These are phyloP conservation scores for Fusarium sterilihyphosum DNA, from an alignment of 2,329 filamentous ascomycete genomes.

Conservation along the genomic window DNA sequence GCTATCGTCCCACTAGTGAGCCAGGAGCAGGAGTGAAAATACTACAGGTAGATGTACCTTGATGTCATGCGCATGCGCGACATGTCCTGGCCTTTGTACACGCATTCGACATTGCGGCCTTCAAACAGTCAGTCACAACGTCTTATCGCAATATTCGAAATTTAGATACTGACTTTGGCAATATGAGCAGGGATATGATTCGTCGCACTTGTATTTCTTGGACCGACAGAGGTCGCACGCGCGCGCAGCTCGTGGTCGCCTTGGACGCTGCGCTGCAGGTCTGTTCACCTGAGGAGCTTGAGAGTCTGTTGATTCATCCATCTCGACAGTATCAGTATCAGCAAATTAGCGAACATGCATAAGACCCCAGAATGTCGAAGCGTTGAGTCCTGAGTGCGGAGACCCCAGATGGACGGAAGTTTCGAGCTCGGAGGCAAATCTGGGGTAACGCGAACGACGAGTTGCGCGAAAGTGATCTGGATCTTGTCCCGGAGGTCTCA, in stretches of 20 bases:
- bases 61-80: neutral
- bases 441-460: neutral
- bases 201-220: neutral
- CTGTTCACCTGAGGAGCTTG: accelerated
- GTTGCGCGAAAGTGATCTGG: neutral
- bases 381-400: neutral
- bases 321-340: neutral
- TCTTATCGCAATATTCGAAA: neutral
- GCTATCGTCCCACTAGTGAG: neutral
- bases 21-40: too few species aligned
- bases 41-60: neutral
- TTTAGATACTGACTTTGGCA: neutral
- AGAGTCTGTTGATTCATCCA: neutral
- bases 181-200: neutral
- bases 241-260: neutral
- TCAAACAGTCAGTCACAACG: neutral
- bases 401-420: neutral
- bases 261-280: neutral
- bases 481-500: neutral
- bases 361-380: neutral
- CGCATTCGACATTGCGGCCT: neutral
- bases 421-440: neutral
- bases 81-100: neutral
- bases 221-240: neutral
- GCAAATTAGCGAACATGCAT: neutral